Evolutionary conservation across 495 filamentous ascomycete species (phyloP), one percentile per base, ranked within the genome.

Genomic region (Lepraria neglecta): DNA sequence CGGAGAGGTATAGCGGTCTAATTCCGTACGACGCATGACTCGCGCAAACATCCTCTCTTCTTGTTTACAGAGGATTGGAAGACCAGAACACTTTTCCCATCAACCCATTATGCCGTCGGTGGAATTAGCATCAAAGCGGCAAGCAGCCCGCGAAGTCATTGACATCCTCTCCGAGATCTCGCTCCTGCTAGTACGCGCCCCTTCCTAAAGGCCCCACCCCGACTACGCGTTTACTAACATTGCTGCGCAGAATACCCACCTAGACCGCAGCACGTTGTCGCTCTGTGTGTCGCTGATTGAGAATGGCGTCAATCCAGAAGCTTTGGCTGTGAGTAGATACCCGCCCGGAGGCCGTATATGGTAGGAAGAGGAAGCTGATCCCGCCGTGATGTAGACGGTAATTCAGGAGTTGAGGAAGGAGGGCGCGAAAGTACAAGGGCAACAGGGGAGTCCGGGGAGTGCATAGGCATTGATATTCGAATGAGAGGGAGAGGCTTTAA

Each of bases 141-240:
- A 87, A 70, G 92, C 92, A 17, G 94, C 94, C n/a, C 86, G 91
- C 30, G 91, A 97, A 73, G 90, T 95, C 61, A 91, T 97, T 62
- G 91, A 97, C 74, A 92, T 97, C 61, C 81, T 98, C 52, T 85
- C 94, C 63, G 94, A 98, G 73, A 96, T 98, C 63, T 90, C 92
- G 44, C 88, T 83, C 19, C 81, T 98, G 21, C 78, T 98, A 56
- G 94, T 97, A 75, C 42, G 75, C 69, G 56, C 11, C 44, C 67
- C 28, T 52, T 4, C 48, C 28, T 14, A 19, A 51, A 56, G 57
- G 6, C 28, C 52, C 15, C 28, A 11, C 30, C 43, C 31, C 45
- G 12, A 11, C 40, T 43, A 46, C 44, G 65, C 61, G 38, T 55
- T 60, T 44, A 27, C 30, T 61, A 50, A 62, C 31, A 15, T 52